These are phyloP conservation scores for Cercophora newfieldiana DNA, from an alignment of 495 filamentous ascomycete genomes.

Conservation along the genomic window DNA sequence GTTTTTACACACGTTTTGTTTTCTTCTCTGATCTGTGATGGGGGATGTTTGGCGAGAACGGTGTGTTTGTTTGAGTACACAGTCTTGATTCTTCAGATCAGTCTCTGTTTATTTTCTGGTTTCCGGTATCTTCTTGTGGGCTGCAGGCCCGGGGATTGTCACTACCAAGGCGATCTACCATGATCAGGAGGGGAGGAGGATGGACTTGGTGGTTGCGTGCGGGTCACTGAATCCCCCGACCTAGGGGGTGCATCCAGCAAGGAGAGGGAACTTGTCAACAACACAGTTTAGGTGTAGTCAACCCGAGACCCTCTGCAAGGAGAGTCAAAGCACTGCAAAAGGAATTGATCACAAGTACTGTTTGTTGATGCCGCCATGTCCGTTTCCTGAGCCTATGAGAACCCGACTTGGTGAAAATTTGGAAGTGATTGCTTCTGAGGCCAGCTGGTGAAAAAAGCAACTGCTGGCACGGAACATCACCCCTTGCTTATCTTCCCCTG, in stretches of 20 bases:
- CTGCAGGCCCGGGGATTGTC: too few relatives aligned
- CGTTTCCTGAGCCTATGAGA: not conserved
- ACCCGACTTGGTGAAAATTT: not conserved
- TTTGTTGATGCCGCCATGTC: not conserved
- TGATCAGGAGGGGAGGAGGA: not conserved
- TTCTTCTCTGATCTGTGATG: not conserved
- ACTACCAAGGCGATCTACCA: not conserved
- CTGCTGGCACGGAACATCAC: not conserved
- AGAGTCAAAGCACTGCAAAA: not conserved
- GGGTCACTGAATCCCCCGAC: not conserved
- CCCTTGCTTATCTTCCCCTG: not conserved
- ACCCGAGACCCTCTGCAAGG: too few relatives aligned
- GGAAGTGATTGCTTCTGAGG: not conserved
- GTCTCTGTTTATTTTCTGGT: not conserved
- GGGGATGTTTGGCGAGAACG: not conserved
- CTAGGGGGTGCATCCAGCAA: not conserved
- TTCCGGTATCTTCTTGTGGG: not conserved
- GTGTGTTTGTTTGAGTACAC: not conserved
- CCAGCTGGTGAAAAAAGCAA: not conserved
- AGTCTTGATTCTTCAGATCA: not conserved
- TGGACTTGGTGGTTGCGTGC: slow-evolving; percentile 3
- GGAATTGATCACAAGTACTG: not conserved
- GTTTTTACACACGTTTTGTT: slow-evolving; percentile 13
- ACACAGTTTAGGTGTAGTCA: not conserved
- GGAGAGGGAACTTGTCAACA: not conserved